phyloP scores from a whole-genome alignment of 2,329 filamentous ascomycete species.

The Ceratocystis cubensis region DNA sequence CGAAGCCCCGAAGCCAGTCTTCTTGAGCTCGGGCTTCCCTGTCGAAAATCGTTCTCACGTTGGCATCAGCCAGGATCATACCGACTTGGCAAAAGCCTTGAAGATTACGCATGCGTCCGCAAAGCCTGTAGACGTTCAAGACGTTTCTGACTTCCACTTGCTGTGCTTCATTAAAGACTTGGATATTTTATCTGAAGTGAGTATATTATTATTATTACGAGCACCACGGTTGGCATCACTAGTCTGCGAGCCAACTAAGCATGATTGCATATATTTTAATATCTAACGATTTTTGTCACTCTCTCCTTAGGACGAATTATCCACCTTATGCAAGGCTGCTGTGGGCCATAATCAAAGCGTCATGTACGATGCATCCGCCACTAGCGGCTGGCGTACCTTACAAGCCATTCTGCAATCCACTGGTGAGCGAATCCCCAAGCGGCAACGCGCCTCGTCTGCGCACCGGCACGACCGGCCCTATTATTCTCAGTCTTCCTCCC shows the following conservation, averaged over 20 bases:
- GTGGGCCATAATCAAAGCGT: conserved; percentile 69
- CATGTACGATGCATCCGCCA: conserved; percentile 70
- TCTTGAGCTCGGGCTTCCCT: conserved; percentile 63
- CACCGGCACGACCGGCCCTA: conserved; percentile 5
- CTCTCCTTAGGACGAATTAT: conserved; percentile 64
- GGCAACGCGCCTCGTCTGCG: conserved; percentile 29
- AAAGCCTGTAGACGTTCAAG: conserved; percentile 37
- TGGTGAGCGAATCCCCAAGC: conserved; percentile 90
- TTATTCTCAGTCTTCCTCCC: conserved; percentile 21
- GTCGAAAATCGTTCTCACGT: conserved; percentile 84
- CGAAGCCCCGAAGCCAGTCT: conserved; percentile 61
- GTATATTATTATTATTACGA: background rate
- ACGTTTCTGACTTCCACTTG: conserved; percentile 86
- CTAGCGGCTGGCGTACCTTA: conserved; percentile 85
- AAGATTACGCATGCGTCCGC: conserved; percentile 38
- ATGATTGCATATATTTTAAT: background rate
- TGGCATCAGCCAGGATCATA: conserved; percentile 72
- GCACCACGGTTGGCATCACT: background rate
- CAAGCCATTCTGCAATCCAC: conserved; percentile 88
- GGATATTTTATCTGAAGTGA: conserved; percentile 73
- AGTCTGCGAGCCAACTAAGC: background rate
- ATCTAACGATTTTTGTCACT: conserved; percentile 19
- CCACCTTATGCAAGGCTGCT: conserved; percentile 73
- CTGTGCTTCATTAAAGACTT: conserved; percentile 75
- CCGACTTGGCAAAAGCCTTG: conserved; percentile 54